Percentiles rank a stretch among this genome's conserved stretches.
phyloP scores from a whole-genome alignment of 805 yeast genomes.

The Pichia heedii region DNA sequence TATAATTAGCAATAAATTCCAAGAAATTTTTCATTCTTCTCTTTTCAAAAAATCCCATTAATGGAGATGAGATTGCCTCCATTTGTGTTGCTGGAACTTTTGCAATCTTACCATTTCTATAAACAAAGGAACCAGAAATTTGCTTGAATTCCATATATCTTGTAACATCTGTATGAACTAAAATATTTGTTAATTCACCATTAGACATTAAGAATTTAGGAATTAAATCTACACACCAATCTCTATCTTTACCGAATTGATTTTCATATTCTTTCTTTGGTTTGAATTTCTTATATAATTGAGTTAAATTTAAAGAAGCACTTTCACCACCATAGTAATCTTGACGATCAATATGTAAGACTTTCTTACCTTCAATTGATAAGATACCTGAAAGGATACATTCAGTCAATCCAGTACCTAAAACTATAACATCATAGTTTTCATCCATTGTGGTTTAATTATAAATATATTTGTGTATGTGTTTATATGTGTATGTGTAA shows the following conservation, averaged over 20 bases:
- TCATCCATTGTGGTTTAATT: constrained; percentile 96
- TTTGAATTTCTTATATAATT: constrained; percentile 77
- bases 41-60: constrained; percentile 95
- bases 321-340: constrained; percentile 94
- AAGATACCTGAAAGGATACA: constrained; percentile 89
- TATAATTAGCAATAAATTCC: constrained; percentile 76
- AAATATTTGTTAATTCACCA: constrained; percentile 92
- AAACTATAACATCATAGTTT: constrained; percentile 91
- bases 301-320: constrained; percentile 68
- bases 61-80: constrained; percentile 85
- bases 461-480: too few relatives aligned
- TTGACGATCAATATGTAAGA: constrained; percentile 91
- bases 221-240: constrained; percentile 95
- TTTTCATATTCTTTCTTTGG: constrained; percentile 66
- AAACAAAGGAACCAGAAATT: constrained; percentile 91
- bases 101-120: constrained; percentile 80
- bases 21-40: constrained; percentile 88
- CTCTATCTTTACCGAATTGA: constrained; percentile 82
- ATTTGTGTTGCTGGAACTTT: constrained; percentile 89
- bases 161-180: constrained; percentile 93
- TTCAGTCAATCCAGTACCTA: constrained; percentile 93
- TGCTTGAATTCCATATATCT: constrained; percentile 94
- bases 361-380: constrained; percentile 97
- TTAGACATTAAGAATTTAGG: constrained; percentile 97
- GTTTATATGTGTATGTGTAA: too few relatives aligned